phyloP scores from a whole-genome alignment of 331 rosid genomes.

The Cydonia oblonga region DNA sequence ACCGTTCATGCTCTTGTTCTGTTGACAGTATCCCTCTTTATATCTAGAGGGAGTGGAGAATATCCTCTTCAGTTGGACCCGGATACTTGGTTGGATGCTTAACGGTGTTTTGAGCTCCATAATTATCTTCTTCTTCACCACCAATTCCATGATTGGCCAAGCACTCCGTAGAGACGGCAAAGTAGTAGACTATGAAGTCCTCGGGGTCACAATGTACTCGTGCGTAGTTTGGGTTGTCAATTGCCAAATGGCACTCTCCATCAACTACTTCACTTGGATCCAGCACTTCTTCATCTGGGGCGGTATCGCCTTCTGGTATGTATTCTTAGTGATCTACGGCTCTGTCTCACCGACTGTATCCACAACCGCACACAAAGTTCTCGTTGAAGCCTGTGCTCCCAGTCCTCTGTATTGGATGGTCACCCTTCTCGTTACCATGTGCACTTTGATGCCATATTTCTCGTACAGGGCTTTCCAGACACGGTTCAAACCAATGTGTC shows the following conservation, averaged over 20 bases:
- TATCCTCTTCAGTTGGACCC: conserved; percentile 74
- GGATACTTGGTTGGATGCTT: conserved; percentile 78
- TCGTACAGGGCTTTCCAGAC: conserved; percentile 63
- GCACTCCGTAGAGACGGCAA: conserved; percentile 66
- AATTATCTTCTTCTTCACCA: conserved; percentile 62
- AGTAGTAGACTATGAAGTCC: conserved; percentile 47
- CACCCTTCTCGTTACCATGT: conserved; percentile 46
- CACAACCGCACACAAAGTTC: conserved; percentile 57
- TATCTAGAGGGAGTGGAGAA: conserved; percentile 67
- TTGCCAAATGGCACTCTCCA: conserved; percentile 78
- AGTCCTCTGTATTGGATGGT: conserved; percentile 62
- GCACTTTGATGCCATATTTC: conserved; percentile 62
- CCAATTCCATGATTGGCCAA: conserved; percentile 35
- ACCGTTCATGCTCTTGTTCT: neutral
- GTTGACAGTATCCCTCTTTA: conserved; percentile 44
- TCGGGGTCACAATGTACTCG: conserved; percentile 69
- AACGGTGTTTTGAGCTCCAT: conserved; percentile 63
- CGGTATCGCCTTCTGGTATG: conserved; percentile 60
- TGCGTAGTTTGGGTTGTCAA: conserved; percentile 78
- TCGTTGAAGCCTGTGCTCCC: conserved; percentile 65
- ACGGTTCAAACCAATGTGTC: conserved; percentile 68
- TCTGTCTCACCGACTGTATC: conserved; percentile 45
- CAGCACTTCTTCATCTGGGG: conserved; percentile 88
- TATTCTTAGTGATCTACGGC: conserved; percentile 52
- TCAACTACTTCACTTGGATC: conserved; percentile 91